Evolutionary conservation across 768 basidiomycete species (phyloP).

Genomic region (Dioszegia aurantiaca): DNA sequence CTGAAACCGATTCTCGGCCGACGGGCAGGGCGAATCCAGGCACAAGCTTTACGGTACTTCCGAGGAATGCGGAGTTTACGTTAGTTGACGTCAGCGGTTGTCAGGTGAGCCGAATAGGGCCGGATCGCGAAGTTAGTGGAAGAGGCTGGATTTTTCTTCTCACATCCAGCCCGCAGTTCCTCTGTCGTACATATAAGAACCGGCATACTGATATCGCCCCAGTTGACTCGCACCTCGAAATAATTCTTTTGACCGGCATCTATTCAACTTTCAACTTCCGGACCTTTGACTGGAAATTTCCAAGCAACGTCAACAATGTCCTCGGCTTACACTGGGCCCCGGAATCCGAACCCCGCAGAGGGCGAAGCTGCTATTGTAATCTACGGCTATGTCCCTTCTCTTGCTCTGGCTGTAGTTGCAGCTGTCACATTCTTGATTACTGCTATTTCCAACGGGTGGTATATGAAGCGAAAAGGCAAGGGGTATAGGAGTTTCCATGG

Average conservation of each 20-base stretch:
- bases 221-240: not conserved
- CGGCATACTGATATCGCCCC: too few relatives aligned
- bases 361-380: conserved; percentile 46
- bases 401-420: conserved; percentile 38
- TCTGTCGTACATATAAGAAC: too few relatives aligned
- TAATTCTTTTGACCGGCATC: not conserved
- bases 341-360: conserved; percentile 33
- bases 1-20: too few relatives aligned
- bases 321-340: conserved; percentile 31
- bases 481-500: conserved; percentile 46
- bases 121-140: too few relatives aligned
- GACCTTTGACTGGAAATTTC: too few relatives aligned
- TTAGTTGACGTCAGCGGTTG: not conserved
- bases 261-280: too few relatives aligned
- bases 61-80: too few relatives aligned
- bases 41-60: too few relatives aligned
- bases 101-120: not conserved
- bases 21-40: too few relatives aligned
- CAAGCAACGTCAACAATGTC: not conserved
- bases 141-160: too few relatives aligned
- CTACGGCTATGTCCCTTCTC: conserved; percentile 43
- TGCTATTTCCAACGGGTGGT: conserved; percentile 25
- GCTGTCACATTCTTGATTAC: conserved; percentile 42
- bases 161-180: too few relatives aligned
- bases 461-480: conserved; percentile 18